phyloP scores from a whole-genome alignment of 2,329 filamentous ascomycete species.

The Chalara sp. region DNA sequence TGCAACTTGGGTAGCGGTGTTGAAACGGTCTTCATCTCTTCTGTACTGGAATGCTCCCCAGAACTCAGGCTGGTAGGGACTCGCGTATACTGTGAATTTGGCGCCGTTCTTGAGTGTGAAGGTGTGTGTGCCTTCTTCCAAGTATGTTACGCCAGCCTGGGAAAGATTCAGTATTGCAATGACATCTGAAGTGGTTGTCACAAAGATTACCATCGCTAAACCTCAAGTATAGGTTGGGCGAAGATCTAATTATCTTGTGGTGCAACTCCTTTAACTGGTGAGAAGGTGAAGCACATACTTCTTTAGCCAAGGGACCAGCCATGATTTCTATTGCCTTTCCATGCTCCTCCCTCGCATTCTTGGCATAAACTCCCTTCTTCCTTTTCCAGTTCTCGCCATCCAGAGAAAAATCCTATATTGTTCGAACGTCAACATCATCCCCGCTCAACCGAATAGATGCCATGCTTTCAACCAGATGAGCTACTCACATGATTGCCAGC shows the following conservation, averaged over 20 bases:
- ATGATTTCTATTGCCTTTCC: conserved; percentile 14
- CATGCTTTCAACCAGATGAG: no score
- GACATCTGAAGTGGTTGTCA: no score
- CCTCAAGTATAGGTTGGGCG: no score
- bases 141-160: conserved; percentile 22
- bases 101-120: conserved; percentile 25
- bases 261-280: no score
- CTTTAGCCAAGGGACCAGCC: conserved; percentile 16
- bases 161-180: no score
- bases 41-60: conserved; percentile 26
- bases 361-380: conserved; percentile 4
- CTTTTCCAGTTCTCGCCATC: not conserved
- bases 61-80: conserved; percentile 28
- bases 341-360: conserved; percentile 5
- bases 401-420: not conserved
- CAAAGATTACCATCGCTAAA: no score
- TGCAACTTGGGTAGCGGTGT: conserved; percentile 9
- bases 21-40: conserved; percentile 23
- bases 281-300: not conserved
- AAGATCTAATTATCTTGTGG: no score
- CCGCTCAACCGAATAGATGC: no score
- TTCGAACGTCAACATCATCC: no score
- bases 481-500: conserved; percentile 39
- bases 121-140: conserved; percentile 25
- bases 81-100: conserved; percentile 25